A percentile compares a stretch with the other conserved stretches of the same genome.
phyloP scores from a whole-genome alignment of 805 yeast genomes.

The Lachancea meyersii region DNA sequence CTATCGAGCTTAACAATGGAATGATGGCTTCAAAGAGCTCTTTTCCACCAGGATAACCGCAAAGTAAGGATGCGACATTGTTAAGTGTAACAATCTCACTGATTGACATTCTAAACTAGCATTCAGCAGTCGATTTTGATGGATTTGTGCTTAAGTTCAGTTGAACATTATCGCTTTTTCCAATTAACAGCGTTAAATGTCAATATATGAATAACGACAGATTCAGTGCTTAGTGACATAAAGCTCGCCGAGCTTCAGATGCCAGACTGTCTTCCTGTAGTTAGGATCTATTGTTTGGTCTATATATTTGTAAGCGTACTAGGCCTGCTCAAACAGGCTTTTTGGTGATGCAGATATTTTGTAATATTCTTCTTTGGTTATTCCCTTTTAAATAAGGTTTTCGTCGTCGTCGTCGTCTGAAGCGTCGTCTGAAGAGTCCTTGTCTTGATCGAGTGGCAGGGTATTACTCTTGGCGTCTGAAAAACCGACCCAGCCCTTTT shows the following conservation, averaged over 20 bases:
- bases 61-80: not conserved
- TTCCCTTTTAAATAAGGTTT: constrained; percentile 6
- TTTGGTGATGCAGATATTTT: not conserved
- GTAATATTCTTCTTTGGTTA: not conserved
- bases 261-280: not conserved
- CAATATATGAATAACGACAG: no score
- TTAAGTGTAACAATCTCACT: not conserved
- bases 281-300: not conserved
- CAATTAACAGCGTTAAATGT: no score
- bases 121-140: not conserved
- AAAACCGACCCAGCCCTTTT: constrained; percentile 34
- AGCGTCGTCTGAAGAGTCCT: constrained; percentile 11
- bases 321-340: not conserved
- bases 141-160: not conserved
- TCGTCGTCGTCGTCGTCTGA: constrained; percentile 21
- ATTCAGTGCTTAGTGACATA: no score
- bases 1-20: constrained; percentile 18
- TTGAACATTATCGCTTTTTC: no score
- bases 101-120: not conserved
- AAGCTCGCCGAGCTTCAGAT: no score
- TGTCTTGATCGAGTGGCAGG: constrained; percentile 16
- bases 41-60: not conserved
- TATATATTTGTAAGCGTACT: not conserved
- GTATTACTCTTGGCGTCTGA: constrained; percentile 22
- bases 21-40: not conserved